Percentiles rank a stretch among this genome's conserved stretches.
These are phyloP conservation scores for Quercus cerris DNA, from an alignment of 306 rosid genomes.

Conservation along the genomic window DNA sequence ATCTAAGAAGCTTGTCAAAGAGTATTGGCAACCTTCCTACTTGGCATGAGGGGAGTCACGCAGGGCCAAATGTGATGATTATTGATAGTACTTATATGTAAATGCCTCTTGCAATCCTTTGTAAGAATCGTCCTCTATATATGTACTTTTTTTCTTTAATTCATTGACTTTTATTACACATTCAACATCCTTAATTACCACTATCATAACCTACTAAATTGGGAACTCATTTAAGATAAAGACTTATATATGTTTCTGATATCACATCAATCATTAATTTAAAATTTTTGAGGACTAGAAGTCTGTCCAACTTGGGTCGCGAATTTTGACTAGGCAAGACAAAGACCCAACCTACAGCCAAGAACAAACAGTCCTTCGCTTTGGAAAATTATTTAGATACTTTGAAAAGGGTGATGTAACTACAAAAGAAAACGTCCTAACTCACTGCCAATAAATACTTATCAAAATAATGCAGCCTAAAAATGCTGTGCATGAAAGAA, in stretches of 20 bases:
- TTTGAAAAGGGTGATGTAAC: no score
- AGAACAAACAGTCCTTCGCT: not conserved
- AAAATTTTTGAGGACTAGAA: not conserved
- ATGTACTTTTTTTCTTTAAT: no score
- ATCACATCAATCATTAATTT: not conserved
- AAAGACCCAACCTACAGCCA: not conserved
- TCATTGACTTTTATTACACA: no score
- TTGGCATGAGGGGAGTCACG: slow-evolving; percentile 45
- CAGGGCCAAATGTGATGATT: not conserved
- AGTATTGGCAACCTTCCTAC: slow-evolving; percentile 39
- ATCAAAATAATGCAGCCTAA: no score
- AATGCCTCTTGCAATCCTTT: no score
- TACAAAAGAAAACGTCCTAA: no score
- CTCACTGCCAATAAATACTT: not conserved
- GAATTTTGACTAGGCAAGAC: not conserved
- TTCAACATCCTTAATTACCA: no score
- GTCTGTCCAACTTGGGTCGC: not conserved
- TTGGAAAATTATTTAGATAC: no score
- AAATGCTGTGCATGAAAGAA: not conserved
- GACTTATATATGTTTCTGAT: not conserved
- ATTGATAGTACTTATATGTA: no score
- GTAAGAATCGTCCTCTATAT: no score
- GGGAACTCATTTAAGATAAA: no score
- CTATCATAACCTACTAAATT: no score
- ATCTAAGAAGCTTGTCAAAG: slow-evolving; percentile 50